phyloP scores from a whole-genome alignment of 768 basidiomycete species.

The Xerocomellus chrysenteron region DNA sequence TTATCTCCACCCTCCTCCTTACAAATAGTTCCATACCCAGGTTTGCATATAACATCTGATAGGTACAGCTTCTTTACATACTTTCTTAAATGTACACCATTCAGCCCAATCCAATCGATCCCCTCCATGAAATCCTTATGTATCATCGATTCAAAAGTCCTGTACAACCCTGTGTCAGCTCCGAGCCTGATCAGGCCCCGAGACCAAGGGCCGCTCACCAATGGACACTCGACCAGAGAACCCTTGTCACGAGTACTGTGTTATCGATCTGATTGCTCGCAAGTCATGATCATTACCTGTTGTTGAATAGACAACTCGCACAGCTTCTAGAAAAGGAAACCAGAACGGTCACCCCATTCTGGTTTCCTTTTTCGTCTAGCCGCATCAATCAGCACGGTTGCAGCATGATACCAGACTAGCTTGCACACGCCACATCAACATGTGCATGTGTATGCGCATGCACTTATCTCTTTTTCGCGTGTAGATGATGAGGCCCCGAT shows the following conservation, averaged over 20 bases:
- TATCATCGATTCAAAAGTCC: constrained; percentile 86
- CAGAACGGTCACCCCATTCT: too few relatives aligned
- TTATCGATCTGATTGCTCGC: too few relatives aligned
- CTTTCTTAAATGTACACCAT: constrained; percentile 63
- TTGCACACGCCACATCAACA: too few relatives aligned
- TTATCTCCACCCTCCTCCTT: constrained; percentile 20
- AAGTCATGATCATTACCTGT: too few relatives aligned
- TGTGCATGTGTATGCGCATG: too few relatives aligned
- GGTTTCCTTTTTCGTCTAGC: too few relatives aligned
- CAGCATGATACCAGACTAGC: too few relatives aligned
- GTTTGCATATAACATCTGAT: neutral
- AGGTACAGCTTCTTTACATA: constrained; percentile 9
- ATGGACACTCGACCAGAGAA: constrained; percentile 71
- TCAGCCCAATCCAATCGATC: constrained; percentile 69
- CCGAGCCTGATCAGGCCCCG: neutral
- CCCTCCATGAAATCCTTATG: constrained; percentile 65
- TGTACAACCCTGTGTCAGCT: constrained; percentile 29
- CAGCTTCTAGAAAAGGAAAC: too few relatives aligned
- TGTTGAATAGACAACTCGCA: too few relatives aligned
- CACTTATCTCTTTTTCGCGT: too few relatives aligned
- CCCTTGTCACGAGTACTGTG: too few relatives aligned
- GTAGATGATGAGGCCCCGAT: neutral
- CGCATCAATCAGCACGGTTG: too few relatives aligned
- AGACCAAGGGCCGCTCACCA: constrained; percentile 44
- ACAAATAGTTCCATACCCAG: neutral